Conservation (phyloP, 768 basidiomycete species). For the Leccinum obscurum region DNA sequence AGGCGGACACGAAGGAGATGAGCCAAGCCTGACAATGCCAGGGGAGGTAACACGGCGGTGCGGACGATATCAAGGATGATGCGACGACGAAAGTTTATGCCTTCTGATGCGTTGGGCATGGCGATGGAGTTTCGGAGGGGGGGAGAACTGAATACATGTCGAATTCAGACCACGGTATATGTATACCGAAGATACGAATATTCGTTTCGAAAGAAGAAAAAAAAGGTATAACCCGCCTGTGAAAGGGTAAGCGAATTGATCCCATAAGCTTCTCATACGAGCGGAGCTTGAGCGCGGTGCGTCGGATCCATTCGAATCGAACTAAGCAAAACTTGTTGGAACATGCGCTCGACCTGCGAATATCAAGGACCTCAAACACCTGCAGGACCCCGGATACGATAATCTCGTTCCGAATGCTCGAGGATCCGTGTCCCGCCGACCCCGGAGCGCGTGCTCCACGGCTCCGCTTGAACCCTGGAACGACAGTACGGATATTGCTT, state of each 20-base stretch:
- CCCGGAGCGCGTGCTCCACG: conserved; percentile 1
- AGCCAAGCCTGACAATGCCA: conserved; percentile 35
- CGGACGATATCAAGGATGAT: conserved; percentile 47
- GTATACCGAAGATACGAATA: conserved; percentile 11
- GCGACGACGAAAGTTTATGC: conserved; percentile 45
- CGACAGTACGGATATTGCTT: neutral
- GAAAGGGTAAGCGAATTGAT: conserved; percentile 13
- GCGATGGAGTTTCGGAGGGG: neutral
- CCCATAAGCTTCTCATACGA: neutral
- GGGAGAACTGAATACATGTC: conserved; percentile 8
- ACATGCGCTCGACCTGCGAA: conserved; percentile 6
- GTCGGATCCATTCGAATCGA: neutral
- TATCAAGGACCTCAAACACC: conserved; percentile 11
- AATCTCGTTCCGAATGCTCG: too few species aligned
- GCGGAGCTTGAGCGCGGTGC: conserved; percentile 16
- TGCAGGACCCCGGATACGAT: neutral
- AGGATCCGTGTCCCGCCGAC: neutral
- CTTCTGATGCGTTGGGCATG: conserved; percentile 5
- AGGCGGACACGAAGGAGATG: conserved; percentile 32
- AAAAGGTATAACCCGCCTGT: conserved; percentile 11
- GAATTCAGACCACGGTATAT: conserved; percentile 5
- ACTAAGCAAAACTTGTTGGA: neutral
- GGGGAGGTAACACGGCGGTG: conserved; percentile 42
- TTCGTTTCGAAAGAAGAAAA: conserved; percentile 14
- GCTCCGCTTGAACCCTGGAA: neutral